Percentiles rank a stretch among this genome's conserved stretches.
These are phyloP conservation scores for Gossypium davidsonii DNA, from an alignment of 441 rosid genomes.

Conservation along the genomic window DNA sequence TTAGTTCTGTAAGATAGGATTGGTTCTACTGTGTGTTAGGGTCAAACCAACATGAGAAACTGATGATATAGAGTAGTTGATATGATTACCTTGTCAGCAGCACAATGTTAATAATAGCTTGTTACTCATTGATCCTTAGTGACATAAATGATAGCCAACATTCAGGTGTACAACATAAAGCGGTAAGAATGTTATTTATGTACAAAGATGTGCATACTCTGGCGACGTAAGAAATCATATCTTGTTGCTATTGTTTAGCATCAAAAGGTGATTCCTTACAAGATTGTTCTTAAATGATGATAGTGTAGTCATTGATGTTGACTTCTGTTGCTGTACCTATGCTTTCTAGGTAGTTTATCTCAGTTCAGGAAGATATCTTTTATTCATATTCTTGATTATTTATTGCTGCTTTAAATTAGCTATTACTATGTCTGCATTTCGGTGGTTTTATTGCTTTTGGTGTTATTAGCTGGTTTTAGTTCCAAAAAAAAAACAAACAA, in stretches of 20 bases:
- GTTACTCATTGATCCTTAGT: neutral
- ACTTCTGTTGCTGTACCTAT: neutral
- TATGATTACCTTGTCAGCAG: neutral
- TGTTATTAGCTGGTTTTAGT: neutral
- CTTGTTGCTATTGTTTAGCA: neutral
- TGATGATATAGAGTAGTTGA: neutral
- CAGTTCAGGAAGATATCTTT: neutral
- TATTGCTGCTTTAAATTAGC: neutral
- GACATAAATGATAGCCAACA: neutral
- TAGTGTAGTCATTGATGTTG: neutral
- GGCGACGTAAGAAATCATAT: neutral
- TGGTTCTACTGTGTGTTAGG: neutral
- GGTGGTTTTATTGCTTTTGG: neutral
- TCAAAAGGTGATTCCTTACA: neutral
- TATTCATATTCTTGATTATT: neutral
- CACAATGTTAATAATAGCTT: neutral
- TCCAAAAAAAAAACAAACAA: no score
- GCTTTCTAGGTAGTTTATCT: neutral
- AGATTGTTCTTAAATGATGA: neutral
- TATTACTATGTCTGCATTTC: neutral
- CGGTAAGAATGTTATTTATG: neutral
- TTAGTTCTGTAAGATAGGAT: neutral
- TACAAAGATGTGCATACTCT: neutral
- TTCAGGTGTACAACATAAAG: neutral
- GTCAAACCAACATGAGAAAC: neutral